Evolutionary conservation across 345 rosid genomes (phyloP), one percentile per base, ranked within the genome.

Genomic region (Euphorbia tirucalli): DNA sequence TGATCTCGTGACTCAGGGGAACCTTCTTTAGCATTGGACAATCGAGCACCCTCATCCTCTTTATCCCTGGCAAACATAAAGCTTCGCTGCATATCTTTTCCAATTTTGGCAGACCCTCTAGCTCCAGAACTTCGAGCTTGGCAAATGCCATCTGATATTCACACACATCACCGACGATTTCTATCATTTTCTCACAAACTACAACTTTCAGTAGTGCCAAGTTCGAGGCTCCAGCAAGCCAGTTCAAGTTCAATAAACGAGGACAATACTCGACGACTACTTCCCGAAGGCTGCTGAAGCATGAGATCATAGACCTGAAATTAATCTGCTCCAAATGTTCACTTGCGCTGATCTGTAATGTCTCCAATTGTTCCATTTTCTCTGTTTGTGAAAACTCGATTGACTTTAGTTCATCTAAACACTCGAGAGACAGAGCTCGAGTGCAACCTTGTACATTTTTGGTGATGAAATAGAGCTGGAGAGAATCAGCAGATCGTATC

Each of bases 171-270:
- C n/a, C n/a, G 28, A 77, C 59, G 43, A 81, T 55, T 57, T 71
- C 73, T 71, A 78, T 72, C 61, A 81, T 50, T 19, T 60, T 27
- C 18, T 22, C 5, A 28, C 79, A 81, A 2, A 15, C 4, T 0
- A 0, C 14, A n/a, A 69, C 72, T 6, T 15, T 14, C 18, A 81
- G 49, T 25, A 3, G 0, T 18, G 41, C 61, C 49, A 81, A 22
- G 39, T 63, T 64, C 30, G 73, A 82, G 27, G 77, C 79, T 10
- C 57, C 65, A 71, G 77, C 35, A 39, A 77, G 59, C 79, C 66
- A 78, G 41, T 74, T 74, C 65, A 81, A 13, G 6, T 77, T 77
- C 39, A 9, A n/a, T n/a, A n/a, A n/a, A n/a, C n/a, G n/a, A n/a
- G n/a, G n/a, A n/a, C n/a, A n/a, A n/a, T n/a, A n/a, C n/a, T n/a